Conservation (phyloP, 768 basidiomycete species). For the Lanmaoa pseudosensibilis region DNA sequence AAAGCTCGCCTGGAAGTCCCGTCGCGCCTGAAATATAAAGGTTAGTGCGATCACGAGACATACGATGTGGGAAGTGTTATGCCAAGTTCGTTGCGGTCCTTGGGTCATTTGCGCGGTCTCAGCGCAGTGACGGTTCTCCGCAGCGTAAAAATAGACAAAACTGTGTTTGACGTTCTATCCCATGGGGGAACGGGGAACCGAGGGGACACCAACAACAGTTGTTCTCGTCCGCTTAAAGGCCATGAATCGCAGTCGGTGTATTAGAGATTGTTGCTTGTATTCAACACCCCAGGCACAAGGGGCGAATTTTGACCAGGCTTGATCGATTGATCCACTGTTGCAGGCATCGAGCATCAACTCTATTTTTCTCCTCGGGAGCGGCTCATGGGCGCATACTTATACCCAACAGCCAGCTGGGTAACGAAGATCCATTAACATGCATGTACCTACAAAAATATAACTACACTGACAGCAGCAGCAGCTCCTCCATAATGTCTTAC, state of each 20-base stretch:
- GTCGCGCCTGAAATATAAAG: neutral
- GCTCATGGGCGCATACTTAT: too few relatives aligned
- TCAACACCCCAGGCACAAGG: neutral
- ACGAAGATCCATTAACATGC: neutral
- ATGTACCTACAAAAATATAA: neutral
- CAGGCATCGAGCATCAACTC: neutral
- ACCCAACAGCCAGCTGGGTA: too few relatives aligned
- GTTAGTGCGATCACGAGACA: neutral
- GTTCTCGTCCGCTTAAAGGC: neutral
- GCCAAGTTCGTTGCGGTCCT: neutral
- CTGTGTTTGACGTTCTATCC: neutral
- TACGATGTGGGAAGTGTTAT: neutral
- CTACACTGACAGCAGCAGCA: neutral
- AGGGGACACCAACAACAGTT: neutral
- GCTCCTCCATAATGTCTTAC: neutral
- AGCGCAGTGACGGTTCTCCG: too few relatives aligned
- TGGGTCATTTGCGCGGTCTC: neutral
- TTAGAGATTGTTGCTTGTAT: neutral
- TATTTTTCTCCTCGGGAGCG: too few relatives aligned
- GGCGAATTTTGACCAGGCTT: neutral
- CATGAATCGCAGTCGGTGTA: neutral
- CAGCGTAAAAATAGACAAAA: neutral
- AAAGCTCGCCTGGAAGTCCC: too few relatives aligned
- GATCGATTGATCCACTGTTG: neutral
- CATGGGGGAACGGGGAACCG: neutral